Evolutionary conservation across 1,139 yeast species (phyloP).

Genomic region (Taphrina sp.): DNA sequence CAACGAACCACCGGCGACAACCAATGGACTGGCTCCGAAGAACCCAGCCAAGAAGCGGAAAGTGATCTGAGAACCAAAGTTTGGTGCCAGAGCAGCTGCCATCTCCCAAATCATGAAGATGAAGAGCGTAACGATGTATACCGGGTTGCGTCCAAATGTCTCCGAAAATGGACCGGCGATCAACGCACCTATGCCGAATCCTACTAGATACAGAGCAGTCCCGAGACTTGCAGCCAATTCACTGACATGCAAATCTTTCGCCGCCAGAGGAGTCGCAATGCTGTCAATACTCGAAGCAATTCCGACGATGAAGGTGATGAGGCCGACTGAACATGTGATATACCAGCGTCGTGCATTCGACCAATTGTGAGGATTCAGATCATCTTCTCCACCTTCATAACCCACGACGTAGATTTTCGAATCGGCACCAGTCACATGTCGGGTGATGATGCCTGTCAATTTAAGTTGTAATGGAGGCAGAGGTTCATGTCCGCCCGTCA

Average conservation of each 20-base stretch:
- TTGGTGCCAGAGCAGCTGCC: constrained; percentile 57
- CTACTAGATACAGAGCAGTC: constrained; percentile 65
- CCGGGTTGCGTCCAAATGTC: constrained; percentile 61
- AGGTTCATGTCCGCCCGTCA: neutral
- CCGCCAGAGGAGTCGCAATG: constrained; percentile 57
- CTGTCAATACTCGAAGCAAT: constrained; percentile 53
- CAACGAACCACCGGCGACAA: constrained; percentile 83
- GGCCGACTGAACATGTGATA: constrained; percentile 20
- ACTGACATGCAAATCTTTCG: constrained; percentile 49
- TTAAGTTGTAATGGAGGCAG: neutral
- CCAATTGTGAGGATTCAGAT: neutral
- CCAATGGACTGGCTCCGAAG: constrained; percentile 77
- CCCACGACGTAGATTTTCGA: neutral
- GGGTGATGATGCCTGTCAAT: neutral
- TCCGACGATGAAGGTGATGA: constrained; percentile 58
- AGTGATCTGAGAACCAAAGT: constrained; percentile 56
- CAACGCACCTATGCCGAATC: constrained; percentile 69
- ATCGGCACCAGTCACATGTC: neutral
- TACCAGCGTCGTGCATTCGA: constrained; percentile 42
- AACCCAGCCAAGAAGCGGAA: constrained; percentile 62
- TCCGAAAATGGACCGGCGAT: constrained; percentile 63
- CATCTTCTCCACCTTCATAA: neutral
- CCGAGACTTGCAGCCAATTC: constrained; percentile 64
- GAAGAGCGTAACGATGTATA: constrained; percentile 58
- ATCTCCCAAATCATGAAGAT: constrained; percentile 55